Percentiles rank a stretch among this genome's conserved stretches.
phyloP scores from a whole-genome alignment of 768 basidiomycete species.

The Trametes punicea region DNA sequence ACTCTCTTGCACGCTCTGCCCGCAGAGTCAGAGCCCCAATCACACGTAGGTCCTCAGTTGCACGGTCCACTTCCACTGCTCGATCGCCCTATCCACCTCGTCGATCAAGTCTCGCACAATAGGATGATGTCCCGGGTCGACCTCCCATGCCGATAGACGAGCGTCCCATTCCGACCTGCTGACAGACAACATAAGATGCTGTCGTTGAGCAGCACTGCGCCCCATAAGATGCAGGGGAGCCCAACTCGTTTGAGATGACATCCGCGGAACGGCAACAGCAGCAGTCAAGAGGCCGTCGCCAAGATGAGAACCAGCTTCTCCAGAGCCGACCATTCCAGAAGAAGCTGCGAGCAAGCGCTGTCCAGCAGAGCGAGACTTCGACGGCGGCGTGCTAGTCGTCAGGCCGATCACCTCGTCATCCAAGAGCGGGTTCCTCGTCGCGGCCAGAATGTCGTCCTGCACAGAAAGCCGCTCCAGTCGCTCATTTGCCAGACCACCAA shows the following conservation, averaged over 20 bases:
- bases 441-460: slow-evolving; percentile 3
- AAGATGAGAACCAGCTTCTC: background rate
- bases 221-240: background rate
- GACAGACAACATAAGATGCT: background rate
- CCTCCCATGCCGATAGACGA: slow-evolving; percentile 3
- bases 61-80: slow-evolving; percentile 9
- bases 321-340: background rate
- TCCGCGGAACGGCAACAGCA: background rate
- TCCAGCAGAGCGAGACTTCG: background rate
- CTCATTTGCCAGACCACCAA: background rate
- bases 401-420: background rate
- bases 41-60: background rate
- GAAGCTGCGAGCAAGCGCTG: background rate
- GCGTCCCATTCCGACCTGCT: slow-evolving; percentile 4
- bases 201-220: background rate
- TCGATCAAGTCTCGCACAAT: slow-evolving; percentile 11
- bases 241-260: background rate
- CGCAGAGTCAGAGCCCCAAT: background rate
- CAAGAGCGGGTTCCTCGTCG: background rate
- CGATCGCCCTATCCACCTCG: slow-evolving; percentile 12
- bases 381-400: slow-evolving; percentile 7
- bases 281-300: background rate
- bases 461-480: slow-evolving; percentile 9
- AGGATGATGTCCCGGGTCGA: slow-evolving; percentile 15
- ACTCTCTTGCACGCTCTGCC: background rate